Evolutionary conservation across 2,329 filamentous ascomycete genomes (phyloP).

Genomic region (Fusarium pseudocircinatum): DNA sequence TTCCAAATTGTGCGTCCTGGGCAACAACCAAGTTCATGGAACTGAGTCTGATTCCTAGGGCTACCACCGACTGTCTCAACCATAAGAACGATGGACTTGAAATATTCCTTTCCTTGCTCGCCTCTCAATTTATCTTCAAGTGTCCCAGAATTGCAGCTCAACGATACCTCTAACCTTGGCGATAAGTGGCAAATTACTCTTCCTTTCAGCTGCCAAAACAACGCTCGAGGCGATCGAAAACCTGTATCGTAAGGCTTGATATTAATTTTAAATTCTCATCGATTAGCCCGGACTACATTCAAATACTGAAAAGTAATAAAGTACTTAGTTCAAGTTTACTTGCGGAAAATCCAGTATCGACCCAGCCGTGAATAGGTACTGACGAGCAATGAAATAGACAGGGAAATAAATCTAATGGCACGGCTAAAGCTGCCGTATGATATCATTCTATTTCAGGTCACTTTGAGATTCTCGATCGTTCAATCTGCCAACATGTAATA

Average conservation of each 20-base stretch:
- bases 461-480: not conserved
- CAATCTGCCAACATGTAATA: not conserved
- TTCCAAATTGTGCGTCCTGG: not conserved
- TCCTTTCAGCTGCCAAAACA: not conserved
- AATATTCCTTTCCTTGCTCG: not conserved
- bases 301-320: not conserved
- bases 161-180: not conserved
- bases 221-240: not conserved
- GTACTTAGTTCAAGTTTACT: not conserved
- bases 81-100: no score
- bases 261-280: no score
- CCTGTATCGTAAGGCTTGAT: not conserved
- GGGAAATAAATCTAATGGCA: not conserved
- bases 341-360: not conserved
- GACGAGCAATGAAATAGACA: not conserved
- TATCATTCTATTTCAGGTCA: not conserved
- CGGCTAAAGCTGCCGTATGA: not conserved
- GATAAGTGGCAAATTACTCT: not conserved
- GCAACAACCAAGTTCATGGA: not conserved
- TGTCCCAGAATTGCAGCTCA: not conserved
- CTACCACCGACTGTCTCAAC: not conserved
- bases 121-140: not conserved
- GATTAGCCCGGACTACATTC: not conserved
- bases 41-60: not conserved
- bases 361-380: not conserved